Conservation (phyloP, 768 basidiomycete genomes). For the Hebeloma cylindrosporum region DNA sequence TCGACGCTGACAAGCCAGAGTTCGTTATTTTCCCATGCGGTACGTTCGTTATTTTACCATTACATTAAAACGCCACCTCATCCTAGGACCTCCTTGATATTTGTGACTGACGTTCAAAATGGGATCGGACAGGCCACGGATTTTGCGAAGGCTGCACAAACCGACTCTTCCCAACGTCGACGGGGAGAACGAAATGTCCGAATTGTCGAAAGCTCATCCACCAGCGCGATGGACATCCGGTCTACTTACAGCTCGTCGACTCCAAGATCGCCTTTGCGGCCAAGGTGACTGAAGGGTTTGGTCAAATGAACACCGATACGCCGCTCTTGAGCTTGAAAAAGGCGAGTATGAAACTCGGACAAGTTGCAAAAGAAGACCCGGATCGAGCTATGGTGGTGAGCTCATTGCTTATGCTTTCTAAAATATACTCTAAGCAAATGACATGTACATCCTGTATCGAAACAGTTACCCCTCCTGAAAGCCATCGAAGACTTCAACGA, state of each 20-base stretch:
- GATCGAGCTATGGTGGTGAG: slow-evolving; percentile 31
- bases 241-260: slow-evolving; percentile 30
- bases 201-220: slow-evolving; percentile 22
- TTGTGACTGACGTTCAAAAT: neutral
- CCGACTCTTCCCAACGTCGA: slow-evolving; percentile 20
- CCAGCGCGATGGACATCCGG: slow-evolving; percentile 25
- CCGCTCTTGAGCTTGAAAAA: slow-evolving; percentile 36
- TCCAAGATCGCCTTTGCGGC: slow-evolving; percentile 20
- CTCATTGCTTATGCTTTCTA: too few relatives aligned
- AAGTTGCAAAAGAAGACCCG: slow-evolving; percentile 25
- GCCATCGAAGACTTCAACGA: slow-evolving; percentile 41
- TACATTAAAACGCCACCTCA: slow-evolving; percentile 3
- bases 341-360: slow-evolving; percentile 34
- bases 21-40: slow-evolving; percentile 38
- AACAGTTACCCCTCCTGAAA: slow-evolving; percentile 22
- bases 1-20: slow-evolving; percentile 19
- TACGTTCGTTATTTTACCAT: slow-evolving; percentile 16
- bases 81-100: neutral
- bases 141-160: slow-evolving; percentile 37
- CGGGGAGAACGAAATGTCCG: slow-evolving; percentile 26
- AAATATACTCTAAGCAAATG: too few relatives aligned
- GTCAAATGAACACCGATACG: slow-evolving; percentile 33
- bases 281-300: slow-evolving; percentile 32
- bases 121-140: slow-evolving; percentile 38
- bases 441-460: neutral